Base-by-base conservation (phyloP, 768 basidiomycete genomes). In the Mycena leptocephala region DNA sequence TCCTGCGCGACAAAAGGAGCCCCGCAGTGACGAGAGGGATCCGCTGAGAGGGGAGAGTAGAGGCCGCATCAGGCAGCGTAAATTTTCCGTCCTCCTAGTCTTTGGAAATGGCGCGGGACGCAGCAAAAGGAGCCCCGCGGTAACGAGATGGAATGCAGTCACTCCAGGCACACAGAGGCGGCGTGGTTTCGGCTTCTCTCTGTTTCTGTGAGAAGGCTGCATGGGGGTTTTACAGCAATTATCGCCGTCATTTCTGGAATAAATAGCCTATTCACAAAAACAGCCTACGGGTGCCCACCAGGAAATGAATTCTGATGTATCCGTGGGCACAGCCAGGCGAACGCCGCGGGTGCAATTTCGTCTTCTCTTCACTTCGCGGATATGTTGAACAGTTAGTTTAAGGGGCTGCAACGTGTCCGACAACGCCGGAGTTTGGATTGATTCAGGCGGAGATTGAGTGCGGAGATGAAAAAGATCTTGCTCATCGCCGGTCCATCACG, bases 21-120 rank as follows among this genome's bases (percentile, higher is more conserved):
- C 37, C 66, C 66, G 66, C 53, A 22, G 20, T 56, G 66, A 39
- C 66, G 66, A 53, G 26, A 68, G 22, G 35, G n/a, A n/a, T n/a
- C n/a, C n/a, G n/a, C n/a, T n/a, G n/a, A n/a, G n/a, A n/a, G n/a
- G n/a, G n/a, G n/a, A n/a, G n/a, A n/a, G n/a, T n/a, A n/a, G n/a
- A n/a, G n/a, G n/a, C n/a, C n/a, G n/a, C n/a, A n/a, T n/a, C n/a
- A n/a, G n/a, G n/a, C n/a, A 37, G 35, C 35, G 35, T 37, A 13
- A 37, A 3, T n/a, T n/a, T n/a, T n/a, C n/a, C n/a, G n/a, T n/a
- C n/a, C n/a, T n/a, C n/a, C n/a, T n/a, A n/a, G n/a, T n/a, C n/a
- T n/a, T n/a, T n/a, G n/a, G n/a, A n/a, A n/a, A n/a, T n/a, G n/a
- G n/a, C n/a, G n/a, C n/a, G n/a, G n/a, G n/a, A n/a, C n/a, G n/a